phyloP scores from a whole-genome alignment of 2,329 filamentous ascomycete species.

The Claviceps purpurea region DNA sequence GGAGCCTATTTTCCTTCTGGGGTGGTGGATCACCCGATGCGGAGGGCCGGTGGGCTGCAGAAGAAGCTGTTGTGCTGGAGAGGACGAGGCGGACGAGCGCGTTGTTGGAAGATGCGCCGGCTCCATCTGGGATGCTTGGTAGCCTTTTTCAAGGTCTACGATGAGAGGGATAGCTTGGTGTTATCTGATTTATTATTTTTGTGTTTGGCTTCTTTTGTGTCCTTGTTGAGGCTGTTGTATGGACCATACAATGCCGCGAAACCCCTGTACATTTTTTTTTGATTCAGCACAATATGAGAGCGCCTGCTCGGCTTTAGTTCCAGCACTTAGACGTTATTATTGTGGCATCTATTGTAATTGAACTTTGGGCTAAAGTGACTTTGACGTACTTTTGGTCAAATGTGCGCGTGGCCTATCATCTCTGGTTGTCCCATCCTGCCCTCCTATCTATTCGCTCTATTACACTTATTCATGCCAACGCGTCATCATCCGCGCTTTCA shows the following conservation, averaged over 20 bases:
- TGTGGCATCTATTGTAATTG: too few relatives aligned
- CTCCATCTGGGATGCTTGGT: conserved; percentile 19
- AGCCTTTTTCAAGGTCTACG: conserved; percentile 23
- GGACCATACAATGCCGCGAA: background rate
- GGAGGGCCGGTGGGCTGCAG: conserved; percentile 38
- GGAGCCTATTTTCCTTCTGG: conserved; percentile 24
- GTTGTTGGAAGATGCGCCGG: conserved; percentile 34
- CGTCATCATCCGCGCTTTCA: background rate
- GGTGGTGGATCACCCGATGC: conserved; percentile 19
- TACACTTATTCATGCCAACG: background rate
- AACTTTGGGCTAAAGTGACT: too few relatives aligned
- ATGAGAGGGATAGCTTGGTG: too few relatives aligned
- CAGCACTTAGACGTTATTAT: too few relatives aligned
- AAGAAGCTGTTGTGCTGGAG: conserved; percentile 40
- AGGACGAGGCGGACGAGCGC: conserved; percentile 36
- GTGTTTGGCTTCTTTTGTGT: background rate
- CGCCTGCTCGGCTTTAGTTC: too few relatives aligned
- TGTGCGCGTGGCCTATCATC: background rate
- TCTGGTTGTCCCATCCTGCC: background rate
- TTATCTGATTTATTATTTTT: background rate
- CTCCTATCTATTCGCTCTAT: too few relatives aligned
- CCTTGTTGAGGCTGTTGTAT: background rate
- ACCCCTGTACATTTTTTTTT: too few relatives aligned
- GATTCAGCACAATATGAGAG: too few relatives aligned
- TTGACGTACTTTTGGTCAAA: too few relatives aligned